These are phyloP conservation scores for Lasiosphaeriaceae sp. DNA, from an alignment of 495 filamentous ascomycete genomes.

Conservation along the genomic window DNA sequence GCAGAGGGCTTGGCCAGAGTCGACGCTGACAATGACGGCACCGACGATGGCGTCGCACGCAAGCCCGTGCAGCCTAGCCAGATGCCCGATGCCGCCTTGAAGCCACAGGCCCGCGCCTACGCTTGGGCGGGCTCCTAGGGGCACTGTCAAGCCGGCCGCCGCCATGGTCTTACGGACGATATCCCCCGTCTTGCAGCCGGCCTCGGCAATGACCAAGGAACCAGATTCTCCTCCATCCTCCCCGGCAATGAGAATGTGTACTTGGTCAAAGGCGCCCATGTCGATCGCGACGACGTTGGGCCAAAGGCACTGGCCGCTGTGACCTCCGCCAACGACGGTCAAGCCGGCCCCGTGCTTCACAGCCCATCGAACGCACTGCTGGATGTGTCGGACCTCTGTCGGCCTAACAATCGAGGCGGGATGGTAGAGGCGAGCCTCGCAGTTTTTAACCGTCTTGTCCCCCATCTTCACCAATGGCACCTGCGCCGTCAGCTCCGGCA, in stretches of 20 bases:
- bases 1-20: slow-evolving; percentile 45
- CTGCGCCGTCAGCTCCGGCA: slow-evolving; percentile 46
- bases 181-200: slow-evolving; percentile 55
- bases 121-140: slow-evolving; percentile 57
- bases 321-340: slow-evolving; percentile 55
- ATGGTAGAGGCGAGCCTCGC: slow-evolving; percentile 44
- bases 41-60: slow-evolving; percentile 59
- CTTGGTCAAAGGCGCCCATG: slow-evolving; percentile 54
- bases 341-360: slow-evolving; percentile 46
- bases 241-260: slow-evolving; percentile 41
- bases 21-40: slow-evolving; percentile 54
- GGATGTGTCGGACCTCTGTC: slow-evolving; percentile 48
- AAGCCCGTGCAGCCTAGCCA: slow-evolving; percentile 54
- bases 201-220: slow-evolving; percentile 45
- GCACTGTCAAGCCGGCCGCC: slow-evolving; percentile 51
- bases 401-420: slow-evolving; percentile 50
- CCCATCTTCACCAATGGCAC: slow-evolving; percentile 26
- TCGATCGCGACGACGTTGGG: slow-evolving; percentile 54
- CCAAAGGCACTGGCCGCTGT: slow-evolving; percentile 57
- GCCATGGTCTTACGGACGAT: slow-evolving; percentile 51
- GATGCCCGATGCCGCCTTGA: slow-evolving; percentile 62
- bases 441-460: slow-evolving; percentile 50
- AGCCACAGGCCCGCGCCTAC: slow-evolving; percentile 61
- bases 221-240: slow-evolving; percentile 20
- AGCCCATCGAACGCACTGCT: slow-evolving; percentile 58